Conservation (phyloP, 306 rosid species). For the Glycine soja region DNA sequence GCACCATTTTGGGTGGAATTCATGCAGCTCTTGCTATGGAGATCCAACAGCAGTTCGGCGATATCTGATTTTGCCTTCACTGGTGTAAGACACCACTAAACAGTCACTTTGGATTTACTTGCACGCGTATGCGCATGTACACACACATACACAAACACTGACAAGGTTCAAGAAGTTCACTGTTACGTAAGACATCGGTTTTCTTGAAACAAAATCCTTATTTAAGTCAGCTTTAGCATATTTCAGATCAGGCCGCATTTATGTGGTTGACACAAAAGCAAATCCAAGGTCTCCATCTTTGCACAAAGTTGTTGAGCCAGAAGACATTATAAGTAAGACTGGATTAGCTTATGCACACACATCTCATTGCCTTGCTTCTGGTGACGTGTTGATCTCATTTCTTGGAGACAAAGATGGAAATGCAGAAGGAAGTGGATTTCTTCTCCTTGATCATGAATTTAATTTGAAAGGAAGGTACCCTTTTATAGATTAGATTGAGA, state of each 20-base stretch:
- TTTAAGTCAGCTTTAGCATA: not conserved
- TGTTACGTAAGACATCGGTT: not conserved
- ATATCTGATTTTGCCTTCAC: constrained; percentile 67
- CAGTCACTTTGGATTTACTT: not conserved
- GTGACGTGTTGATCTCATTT: constrained; percentile 74
- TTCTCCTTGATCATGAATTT: constrained; percentile 81
- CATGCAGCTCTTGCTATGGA: constrained; percentile 83
- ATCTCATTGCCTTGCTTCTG: constrained; percentile 86
- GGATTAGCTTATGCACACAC: constrained; percentile 82
- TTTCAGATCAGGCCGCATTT: constrained; percentile 78
- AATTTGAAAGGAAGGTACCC: constrained; percentile 79
- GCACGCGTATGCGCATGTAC: too few relatives aligned
- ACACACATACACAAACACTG: too few relatives aligned
- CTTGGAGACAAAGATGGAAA: constrained; percentile 83
- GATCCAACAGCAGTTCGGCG: constrained; percentile 69
- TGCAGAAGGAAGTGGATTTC: constrained; percentile 77
- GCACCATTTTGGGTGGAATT: constrained; percentile 77
- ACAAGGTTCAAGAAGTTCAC: not conserved
- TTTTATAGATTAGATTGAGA: constrained; percentile 18
- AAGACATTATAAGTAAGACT: constrained; percentile 62
- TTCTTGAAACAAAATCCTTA: not conserved
- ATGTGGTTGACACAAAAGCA: constrained; percentile 67
- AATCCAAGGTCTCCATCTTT: constrained; percentile 67
- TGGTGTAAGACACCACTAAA: constrained; percentile 58
- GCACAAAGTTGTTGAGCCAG: constrained; percentile 75